Conservation (phyloP, 805 yeast genomes). For the Candida tallmaniae region DNA sequence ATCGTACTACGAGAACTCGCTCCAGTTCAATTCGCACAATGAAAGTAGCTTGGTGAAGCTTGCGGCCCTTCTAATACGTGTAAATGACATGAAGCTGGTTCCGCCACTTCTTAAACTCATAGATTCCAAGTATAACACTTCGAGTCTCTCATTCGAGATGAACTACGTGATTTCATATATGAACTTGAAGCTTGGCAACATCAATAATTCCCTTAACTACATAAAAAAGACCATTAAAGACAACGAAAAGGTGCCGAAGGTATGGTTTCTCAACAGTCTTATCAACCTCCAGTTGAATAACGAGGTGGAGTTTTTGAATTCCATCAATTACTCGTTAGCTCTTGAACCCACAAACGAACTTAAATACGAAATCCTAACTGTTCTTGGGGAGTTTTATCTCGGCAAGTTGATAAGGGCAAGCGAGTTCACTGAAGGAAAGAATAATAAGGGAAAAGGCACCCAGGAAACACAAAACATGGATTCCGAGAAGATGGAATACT, state of each 20-base stretch:
- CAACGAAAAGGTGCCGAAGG: not conserved
- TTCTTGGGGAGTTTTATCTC: slow-evolving; percentile 3
- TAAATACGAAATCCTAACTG: slow-evolving; percentile 2
- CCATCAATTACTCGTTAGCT: slow-evolving; percentile 1
- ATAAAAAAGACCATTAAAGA: slow-evolving; percentile 1
- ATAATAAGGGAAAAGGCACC: no score
- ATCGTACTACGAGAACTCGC: slow-evolving; percentile 9
- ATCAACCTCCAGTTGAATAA: slow-evolving; percentile 2
- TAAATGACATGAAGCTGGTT: slow-evolving; percentile 1
- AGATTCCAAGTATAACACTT: not conserved
- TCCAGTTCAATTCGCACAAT: slow-evolving; percentile 5
- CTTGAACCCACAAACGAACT: not conserved
- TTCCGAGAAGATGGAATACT: no score
- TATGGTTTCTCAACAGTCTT: slow-evolving; percentile 4
- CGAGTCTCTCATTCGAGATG: not conserved
- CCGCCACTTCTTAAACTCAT: slow-evolving; percentile 1
- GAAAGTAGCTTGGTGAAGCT: not conserved
- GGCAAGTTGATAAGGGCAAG: not conserved
- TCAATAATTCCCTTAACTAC: not conserved
- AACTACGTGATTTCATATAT: not conserved
- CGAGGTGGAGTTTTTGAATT: slow-evolving; percentile 3
- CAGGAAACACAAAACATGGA: no score
- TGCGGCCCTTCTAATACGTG: not conserved
- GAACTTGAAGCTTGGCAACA: slow-evolving; percentile 1
- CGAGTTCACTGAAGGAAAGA: not conserved